Evolutionary conservation across 2,329 filamentous ascomycete species (phyloP).

Genomic region (Allantophomopsis cytisporea): DNA sequence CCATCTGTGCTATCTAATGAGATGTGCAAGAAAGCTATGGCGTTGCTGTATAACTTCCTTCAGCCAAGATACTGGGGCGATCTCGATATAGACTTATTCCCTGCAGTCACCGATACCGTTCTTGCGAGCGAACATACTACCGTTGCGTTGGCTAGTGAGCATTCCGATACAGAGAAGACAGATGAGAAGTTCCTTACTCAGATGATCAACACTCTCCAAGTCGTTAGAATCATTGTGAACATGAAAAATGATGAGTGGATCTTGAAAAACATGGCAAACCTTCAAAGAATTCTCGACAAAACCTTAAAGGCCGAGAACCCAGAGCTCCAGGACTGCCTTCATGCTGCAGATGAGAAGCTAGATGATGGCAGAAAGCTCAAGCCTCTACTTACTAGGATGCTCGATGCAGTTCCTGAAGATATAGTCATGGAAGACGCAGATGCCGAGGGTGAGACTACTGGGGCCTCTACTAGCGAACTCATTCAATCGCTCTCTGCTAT

Average conservation of each 20-base stretch:
- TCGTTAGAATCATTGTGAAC: constrained; percentile 79
- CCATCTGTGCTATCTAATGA: constrained; percentile 50
- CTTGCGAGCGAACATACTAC: constrained; percentile 68
- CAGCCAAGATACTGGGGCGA: constrained; percentile 86
- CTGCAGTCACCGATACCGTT: constrained; percentile 78
- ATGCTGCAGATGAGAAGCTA: constrained; percentile 55
- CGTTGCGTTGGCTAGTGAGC: constrained; percentile 41
- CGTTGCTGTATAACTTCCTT: constrained; percentile 70
- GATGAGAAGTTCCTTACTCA: constrained; percentile 75
- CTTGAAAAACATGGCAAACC: constrained; percentile 55
- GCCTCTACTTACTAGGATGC: constrained; percentile 66
- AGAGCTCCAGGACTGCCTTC: constrained; percentile 86
- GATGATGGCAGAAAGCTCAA: constrained; percentile 59
- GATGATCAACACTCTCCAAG: constrained; percentile 88
- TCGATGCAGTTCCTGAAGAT: constrained; percentile 79
- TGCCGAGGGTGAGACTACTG: constrained; percentile 72
- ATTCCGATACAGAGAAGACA: constrained; percentile 54
- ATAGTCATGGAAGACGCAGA: constrained; percentile 62
- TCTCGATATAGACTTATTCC: constrained; percentile 80
- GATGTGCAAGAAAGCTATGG: constrained; percentile 73
- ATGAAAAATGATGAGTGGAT: constrained; percentile 88
- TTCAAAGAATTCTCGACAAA: constrained; percentile 87
- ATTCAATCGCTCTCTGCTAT: constrained; percentile 73
- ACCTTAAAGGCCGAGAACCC: constrained; percentile 76
- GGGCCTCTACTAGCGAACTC: constrained; percentile 67